These are phyloP conservation scores for Phytophthora ramorum DNA, from an alignment of 352 stramenopile genomes.

Conservation along the genomic window DNA sequence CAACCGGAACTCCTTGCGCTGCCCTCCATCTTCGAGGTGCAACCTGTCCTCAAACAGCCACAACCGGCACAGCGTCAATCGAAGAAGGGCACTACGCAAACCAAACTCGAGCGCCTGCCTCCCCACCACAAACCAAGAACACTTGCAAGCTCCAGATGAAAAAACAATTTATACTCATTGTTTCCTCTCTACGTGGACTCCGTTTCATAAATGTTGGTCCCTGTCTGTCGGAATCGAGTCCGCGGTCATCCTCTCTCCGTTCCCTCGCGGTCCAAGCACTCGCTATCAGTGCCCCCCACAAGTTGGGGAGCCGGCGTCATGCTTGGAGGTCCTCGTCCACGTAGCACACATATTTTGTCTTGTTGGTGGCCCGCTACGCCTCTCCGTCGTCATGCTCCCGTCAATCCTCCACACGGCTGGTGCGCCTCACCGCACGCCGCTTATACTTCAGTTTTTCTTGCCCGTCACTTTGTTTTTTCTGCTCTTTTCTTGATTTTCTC, in stretches of 20 bases:
- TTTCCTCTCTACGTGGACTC: slow-evolving; percentile 39
- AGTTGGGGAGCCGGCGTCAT: slow-evolving; percentile 31
- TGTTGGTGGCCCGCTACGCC: slow-evolving; percentile 20
- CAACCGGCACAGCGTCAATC: slow-evolving; percentile 1
- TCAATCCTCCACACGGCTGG: slow-evolving; percentile 27
- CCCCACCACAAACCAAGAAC: slow-evolving; percentile 2
- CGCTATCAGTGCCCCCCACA: slow-evolving; percentile 34
- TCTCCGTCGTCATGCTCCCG: slow-evolving; percentile 34
- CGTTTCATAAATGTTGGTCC: slow-evolving; percentile 35
- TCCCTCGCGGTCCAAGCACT: slow-evolving; percentile 49
- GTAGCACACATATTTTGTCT: slow-evolving; percentile 39
- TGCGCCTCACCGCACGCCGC: slow-evolving; percentile 25
- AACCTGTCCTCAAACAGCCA: slow-evolving; percentile 17
- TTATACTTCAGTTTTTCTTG: slow-evolving; percentile 38
- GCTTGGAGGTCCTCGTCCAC: slow-evolving; percentile 42
- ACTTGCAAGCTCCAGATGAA: slow-evolving; percentile 25
- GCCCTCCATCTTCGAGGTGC: slow-evolving; percentile 21
- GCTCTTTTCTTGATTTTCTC: slow-evolving; percentile 29
- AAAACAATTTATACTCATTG: slow-evolving; percentile 49
- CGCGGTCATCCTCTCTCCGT: slow-evolving; percentile 32
- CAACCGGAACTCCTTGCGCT: slow-evolving; percentile 61
- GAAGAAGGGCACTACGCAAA: slow-evolving; percentile 5
- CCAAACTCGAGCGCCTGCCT: slow-evolving; percentile 11
- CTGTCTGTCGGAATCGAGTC: slow-evolving; percentile 44
- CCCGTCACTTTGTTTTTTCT: slow-evolving; percentile 41